Evolutionary conservation across 2,329 filamentous ascomycete species (phyloP).

Genomic region (Aureobasidium musti): DNA sequence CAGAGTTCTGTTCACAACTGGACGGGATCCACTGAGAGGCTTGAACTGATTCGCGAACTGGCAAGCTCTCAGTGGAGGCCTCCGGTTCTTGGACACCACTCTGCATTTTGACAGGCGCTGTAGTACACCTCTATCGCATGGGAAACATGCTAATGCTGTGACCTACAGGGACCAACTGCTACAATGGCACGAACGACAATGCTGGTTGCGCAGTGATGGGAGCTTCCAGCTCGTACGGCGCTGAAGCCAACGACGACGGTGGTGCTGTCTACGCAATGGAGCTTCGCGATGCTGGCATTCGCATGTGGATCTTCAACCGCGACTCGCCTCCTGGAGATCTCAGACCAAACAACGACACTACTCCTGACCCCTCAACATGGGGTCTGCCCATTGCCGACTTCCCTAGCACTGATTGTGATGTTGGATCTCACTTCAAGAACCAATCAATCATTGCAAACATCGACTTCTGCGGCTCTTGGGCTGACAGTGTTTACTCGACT

Average conservation of each 20-base stretch:
- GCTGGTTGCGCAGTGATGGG: conserved; percentile 62
- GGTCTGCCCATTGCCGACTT: conserved; percentile 64
- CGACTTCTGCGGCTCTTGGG: conserved; percentile 62
- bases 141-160: too few relatives aligned
- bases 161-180: conserved; percentile 35
- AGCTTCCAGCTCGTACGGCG: conserved; percentile 38
- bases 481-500: conserved; percentile 42
- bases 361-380: conserved; percentile 64
- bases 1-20: too few relatives aligned
- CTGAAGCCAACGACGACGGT: conserved; percentile 49
- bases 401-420: conserved; percentile 62
- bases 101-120: too few relatives aligned
- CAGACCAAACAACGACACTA: conserved; percentile 42
- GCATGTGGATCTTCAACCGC: conserved; percentile 48
- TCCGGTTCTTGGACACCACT: too few relatives aligned
- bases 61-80: too few relatives aligned
- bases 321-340: conserved; percentile 47
- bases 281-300: conserved; percentile 61
- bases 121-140: too few relatives aligned
- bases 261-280: conserved; percentile 58
- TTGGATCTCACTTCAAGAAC: conserved; percentile 62
- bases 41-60: too few relatives aligned
- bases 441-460: conserved; percentile 68
- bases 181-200: conserved; percentile 45
- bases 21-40: too few relatives aligned